Evolutionary conservation across 2,329 filamentous ascomycete species (phyloP).

Genomic region (Penicillium thymicola): DNA sequence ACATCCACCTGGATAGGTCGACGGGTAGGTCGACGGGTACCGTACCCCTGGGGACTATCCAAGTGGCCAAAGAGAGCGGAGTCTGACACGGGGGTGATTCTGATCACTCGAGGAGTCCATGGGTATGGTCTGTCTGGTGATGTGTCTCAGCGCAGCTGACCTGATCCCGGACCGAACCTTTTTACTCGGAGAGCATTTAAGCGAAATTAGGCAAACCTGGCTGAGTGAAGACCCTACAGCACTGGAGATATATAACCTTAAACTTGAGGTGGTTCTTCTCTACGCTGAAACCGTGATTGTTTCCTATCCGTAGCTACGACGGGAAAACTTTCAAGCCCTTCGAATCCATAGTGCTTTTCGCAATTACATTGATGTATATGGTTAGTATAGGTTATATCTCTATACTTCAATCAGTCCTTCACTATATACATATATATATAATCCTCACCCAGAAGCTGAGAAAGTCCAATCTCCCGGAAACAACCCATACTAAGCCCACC

Average conservation of each 20-base stretch:
- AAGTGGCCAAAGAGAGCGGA: background rate
- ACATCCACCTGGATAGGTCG: background rate
- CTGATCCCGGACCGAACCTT: too few species aligned
- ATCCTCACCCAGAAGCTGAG: constrained; percentile 5
- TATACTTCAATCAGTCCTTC: background rate
- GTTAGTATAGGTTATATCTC: background rate
- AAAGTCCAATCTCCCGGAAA: constrained; percentile 34
- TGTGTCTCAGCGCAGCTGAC: background rate
- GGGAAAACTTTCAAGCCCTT: background rate
- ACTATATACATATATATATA: background rate
- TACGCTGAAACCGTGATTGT: background rate
- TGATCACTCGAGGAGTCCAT: background rate
- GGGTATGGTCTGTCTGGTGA: background rate
- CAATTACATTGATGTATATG: background rate
- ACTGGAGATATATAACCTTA: background rate
- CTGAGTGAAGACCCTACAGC: background rate
- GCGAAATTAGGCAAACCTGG: background rate
- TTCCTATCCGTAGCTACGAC: background rate
- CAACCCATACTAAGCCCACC: too few species aligned
- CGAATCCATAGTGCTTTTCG: background rate
- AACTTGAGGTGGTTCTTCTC: background rate
- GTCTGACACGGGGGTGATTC: background rate
- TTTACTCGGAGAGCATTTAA: background rate
- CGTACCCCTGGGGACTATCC: background rate
- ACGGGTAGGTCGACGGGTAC: background rate